phyloP scores from a whole-genome alignment of 176 grass and related monocot genomes.

The Bromus sterilis region DNA sequence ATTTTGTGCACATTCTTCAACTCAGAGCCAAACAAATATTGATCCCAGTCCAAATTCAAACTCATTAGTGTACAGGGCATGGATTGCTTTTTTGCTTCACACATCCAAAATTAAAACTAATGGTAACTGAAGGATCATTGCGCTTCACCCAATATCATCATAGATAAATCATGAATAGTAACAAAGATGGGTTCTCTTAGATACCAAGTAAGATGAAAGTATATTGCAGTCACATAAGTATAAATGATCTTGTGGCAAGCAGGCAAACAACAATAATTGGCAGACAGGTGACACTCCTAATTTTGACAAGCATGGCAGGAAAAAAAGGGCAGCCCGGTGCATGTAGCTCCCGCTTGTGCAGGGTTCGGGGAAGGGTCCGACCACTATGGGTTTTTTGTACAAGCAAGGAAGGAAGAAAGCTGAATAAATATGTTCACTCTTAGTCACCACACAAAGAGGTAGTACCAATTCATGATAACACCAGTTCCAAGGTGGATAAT shows the following conservation, averaged over 20 bases:
- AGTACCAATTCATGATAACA: neutral
- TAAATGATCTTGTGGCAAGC: neutral
- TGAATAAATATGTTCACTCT: neutral
- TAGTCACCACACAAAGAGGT: neutral
- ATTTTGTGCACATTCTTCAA: neutral
- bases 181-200: neutral
- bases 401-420: neutral
- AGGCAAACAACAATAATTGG: neutral
- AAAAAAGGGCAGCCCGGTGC: too few relatives aligned
- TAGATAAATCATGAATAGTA: neutral
- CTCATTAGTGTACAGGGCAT: neutral
- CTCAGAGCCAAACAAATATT: neutral
- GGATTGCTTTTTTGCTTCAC: neutral
- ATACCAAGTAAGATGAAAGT: neutral
- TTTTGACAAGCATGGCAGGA: neutral
- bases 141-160: neutral
- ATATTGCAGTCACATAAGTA: neutral
- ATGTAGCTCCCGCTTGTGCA: too few relatives aligned
- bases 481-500: neutral
- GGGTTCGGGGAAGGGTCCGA: too few relatives aligned
- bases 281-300: neutral
- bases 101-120: neutral
- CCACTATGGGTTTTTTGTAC: too few relatives aligned
- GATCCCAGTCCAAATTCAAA: neutral
- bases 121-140: neutral